Conservation (phyloP, 148 eudicot species). For the Amaranthus hypochondriacus region DNA sequence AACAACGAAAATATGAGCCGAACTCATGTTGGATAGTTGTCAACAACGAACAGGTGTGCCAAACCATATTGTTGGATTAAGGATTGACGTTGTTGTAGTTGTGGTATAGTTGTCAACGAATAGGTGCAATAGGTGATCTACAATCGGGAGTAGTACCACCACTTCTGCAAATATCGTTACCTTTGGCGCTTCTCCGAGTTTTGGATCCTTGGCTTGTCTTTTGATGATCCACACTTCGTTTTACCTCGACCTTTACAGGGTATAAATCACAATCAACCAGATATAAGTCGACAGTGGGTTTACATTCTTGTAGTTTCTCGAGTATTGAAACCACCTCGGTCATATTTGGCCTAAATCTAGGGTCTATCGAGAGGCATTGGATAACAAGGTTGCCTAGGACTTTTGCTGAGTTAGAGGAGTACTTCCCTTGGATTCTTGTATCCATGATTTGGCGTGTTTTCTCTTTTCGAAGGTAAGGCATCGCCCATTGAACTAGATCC, state of each 20-base stretch:
- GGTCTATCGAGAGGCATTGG: slow-evolving; percentile 61
- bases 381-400: slow-evolving; percentile 49
- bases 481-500: slow-evolving; percentile 68
- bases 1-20: no score
- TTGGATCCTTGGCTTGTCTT: slow-evolving; percentile 16
- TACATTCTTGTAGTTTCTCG: slow-evolving; percentile 46
- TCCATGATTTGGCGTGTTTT: slow-evolving; percentile 64
- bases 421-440: slow-evolving; percentile 65
- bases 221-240: not conserved
- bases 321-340: slow-evolving; percentile 51
- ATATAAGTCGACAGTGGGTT: slow-evolving; percentile 1
- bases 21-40: no score
- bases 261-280: slow-evolving; percentile 13
- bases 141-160: slow-evolving; percentile 7
- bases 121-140: slow-evolving; percentile 7
- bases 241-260: slow-evolving; percentile 13
- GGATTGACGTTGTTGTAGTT: no score
- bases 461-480: slow-evolving; percentile 65
- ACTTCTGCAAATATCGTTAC: slow-evolving; percentile 2
- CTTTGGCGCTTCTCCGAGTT: slow-evolving; percentile 4
- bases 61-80: no score
- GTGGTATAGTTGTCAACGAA: slow-evolving; percentile 6
- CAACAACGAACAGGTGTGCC: no score
- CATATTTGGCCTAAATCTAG: slow-evolving; percentile 65
- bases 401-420: slow-evolving; percentile 41